These are phyloP conservation scores for Zea luxurians DNA, from an alignment of 176 grass and related monocot genomes.

Conservation along the genomic window DNA sequence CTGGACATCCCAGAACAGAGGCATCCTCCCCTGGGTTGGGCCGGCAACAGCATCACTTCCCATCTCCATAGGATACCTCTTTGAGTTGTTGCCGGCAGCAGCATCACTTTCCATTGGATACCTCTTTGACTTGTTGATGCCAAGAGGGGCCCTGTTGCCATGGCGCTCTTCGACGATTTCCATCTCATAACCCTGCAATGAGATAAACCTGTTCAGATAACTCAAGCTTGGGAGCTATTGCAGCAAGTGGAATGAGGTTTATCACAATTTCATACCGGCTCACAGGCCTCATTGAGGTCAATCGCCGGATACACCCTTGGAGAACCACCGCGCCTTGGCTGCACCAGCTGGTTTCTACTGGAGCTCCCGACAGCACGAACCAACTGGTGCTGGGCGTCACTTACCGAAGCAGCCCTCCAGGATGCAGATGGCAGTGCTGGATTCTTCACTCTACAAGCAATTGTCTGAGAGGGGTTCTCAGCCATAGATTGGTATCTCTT, in stretches of 20 bases:
- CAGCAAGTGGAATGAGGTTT: background rate
- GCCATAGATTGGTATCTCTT: constrained; percentile 45
- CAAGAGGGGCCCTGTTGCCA: constrained; percentile 19
- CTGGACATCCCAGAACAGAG: constrained; percentile 37
- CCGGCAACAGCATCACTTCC: background rate
- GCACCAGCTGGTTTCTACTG: constrained; percentile 18
- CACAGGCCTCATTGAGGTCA: constrained; percentile 65
- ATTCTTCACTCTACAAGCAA: constrained; percentile 48
- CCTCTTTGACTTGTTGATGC: constrained; percentile 26
- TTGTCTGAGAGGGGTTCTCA: constrained; percentile 46
- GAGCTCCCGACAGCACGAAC: constrained; percentile 12
- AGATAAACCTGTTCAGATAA: constrained; percentile 12
- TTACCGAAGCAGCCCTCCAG: background rate
- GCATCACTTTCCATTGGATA: background rate
- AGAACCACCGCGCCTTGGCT: constrained; percentile 9
- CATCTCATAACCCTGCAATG: constrained; percentile 47
- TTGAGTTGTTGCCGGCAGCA: constrained; percentile 5
- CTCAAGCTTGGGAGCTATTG: background rate
- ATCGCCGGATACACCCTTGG: constrained; percentile 43
- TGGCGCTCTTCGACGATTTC: constrained; percentile 39
- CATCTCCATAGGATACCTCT: background rate
- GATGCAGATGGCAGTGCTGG: background rate
- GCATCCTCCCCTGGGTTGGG: constrained; percentile 32
- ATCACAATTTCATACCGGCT: constrained; percentile 44
- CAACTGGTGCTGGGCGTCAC: background rate